Evolutionary conservation across 805 yeast species (phyloP).

Genomic region (Myxozyma vanderwaltii): DNA sequence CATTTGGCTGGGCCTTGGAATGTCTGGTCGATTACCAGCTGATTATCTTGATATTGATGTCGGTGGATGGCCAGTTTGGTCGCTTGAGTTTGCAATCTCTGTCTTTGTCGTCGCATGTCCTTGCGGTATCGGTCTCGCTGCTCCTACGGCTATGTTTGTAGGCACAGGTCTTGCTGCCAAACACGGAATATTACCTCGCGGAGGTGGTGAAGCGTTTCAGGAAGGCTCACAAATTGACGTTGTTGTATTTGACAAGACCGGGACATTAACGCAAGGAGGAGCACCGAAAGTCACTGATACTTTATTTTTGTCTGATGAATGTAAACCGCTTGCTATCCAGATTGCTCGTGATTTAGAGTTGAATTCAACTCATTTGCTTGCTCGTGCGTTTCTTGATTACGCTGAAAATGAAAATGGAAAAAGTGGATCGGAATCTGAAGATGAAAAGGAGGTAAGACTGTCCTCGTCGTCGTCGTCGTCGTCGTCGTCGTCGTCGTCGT

Average conservation of each 20-base stretch:
- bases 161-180: constrained; percentile 80
- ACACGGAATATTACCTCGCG: constrained; percentile 71
- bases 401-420: constrained; percentile 38
- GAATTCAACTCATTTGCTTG: constrained; percentile 70
- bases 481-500: too few relatives aligned
- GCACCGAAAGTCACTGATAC: constrained; percentile 59
- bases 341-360: constrained; percentile 60
- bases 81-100: constrained; percentile 72
- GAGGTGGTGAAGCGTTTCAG: constrained; percentile 82
- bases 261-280: constrained; percentile 69
- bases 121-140: constrained; percentile 82
- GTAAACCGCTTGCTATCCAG: constrained; percentile 47
- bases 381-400: constrained; percentile 55
- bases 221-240: constrained; percentile 66
- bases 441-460: not conserved
- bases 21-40: constrained; percentile 55
- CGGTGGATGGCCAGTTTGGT: constrained; percentile 80
- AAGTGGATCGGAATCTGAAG: constrained; percentile 2
- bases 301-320: constrained; percentile 35
- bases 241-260: constrained; percentile 78
- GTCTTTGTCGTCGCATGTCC: constrained; percentile 86
- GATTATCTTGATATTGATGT: constrained; percentile 61
- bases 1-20: constrained; percentile 65
- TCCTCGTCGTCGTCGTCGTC: too few relatives aligned
- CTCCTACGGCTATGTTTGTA: constrained; percentile 79